Percentiles rank a stretch among this genome's conserved stretches.
Evolutionary conservation across 495 filamentous ascomycete species (phyloP).

Genomic region (Penicillium nucicola): DNA sequence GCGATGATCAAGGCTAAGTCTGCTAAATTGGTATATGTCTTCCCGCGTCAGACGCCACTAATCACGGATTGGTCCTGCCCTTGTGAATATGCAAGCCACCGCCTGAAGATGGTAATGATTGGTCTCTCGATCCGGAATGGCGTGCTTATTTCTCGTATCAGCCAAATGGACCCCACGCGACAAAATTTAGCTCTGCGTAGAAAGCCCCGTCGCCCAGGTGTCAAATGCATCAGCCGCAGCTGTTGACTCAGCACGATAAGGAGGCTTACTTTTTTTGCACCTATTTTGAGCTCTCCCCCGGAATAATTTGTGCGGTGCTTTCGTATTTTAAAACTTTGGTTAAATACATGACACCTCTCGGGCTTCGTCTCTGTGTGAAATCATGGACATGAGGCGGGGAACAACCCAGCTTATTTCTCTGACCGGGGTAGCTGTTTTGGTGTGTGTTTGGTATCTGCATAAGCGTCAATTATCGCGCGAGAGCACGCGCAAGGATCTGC

Average conservation of each 20-base stretch:
- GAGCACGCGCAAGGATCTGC: not conserved
- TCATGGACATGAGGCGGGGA: too few species aligned
- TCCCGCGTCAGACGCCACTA: conserved; percentile 1
- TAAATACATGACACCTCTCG: too few species aligned
- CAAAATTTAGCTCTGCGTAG: not conserved
- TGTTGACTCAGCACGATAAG: too few species aligned
- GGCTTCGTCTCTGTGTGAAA: too few species aligned
- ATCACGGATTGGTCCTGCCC: not conserved
- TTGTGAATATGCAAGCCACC: conserved; percentile 2
- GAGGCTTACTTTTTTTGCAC: too few species aligned
- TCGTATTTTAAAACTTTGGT: too few species aligned
- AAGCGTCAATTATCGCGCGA: not conserved
- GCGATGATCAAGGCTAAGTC: too few species aligned
- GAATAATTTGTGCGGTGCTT: too few species aligned
- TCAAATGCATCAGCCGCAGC: not conserved
- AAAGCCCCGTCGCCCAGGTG: not conserved
- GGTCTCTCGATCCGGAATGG: not conserved
- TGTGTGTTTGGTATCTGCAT: not conserved
- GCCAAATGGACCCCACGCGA: not conserved
- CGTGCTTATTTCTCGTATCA: conserved; percentile 2
- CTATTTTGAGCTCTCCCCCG: too few species aligned
- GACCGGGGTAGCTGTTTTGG: not conserved
- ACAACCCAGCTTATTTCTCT: not conserved
- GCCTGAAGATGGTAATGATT: not conserved
- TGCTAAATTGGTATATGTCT: too few species aligned